These are phyloP conservation scores for Colletotrichum chrysophilum DNA, from an alignment of 2,329 filamentous ascomycete genomes.

Conservation along the genomic window DNA sequence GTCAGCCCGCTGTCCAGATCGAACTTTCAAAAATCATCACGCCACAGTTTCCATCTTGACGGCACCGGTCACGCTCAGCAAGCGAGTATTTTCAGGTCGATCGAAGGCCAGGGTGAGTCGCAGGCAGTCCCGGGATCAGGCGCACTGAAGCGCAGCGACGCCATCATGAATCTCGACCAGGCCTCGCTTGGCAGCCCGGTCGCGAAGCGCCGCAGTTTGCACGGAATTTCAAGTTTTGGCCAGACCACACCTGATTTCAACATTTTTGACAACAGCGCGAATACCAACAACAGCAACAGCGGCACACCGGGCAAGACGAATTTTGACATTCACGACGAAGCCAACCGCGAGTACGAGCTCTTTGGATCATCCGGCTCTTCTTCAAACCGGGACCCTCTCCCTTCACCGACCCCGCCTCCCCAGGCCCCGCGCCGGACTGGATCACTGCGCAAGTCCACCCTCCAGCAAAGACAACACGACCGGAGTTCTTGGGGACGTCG, in stretches of 20 bases:
- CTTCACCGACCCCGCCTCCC: conserved; percentile 52
- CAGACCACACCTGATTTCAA: conserved; percentile 65
- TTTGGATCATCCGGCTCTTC: conserved; percentile 37
- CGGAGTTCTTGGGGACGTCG: conserved; percentile 68
- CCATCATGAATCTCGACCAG: conserved; percentile 86
- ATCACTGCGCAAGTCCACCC: conserved; percentile 83
- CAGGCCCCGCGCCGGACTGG: conserved; percentile 72
- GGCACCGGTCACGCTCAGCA: conserved; percentile 58
- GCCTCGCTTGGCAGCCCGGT: conserved; percentile 82
- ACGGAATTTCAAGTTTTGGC: conserved; percentile 71
- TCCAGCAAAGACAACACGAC: conserved; percentile 82
- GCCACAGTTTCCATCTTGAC: conserved; percentile 64
- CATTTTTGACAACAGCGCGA: conserved; percentile 71
- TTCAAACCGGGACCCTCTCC: conserved; percentile 41
- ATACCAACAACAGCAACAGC: conserved; percentile 45
- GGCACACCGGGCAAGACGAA: conserved; percentile 41
- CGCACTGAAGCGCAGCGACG: conserved; percentile 90
- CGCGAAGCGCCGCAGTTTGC: conserved; percentile 87
- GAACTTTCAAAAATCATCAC: conserved; percentile 52
- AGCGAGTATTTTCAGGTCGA: conserved; percentile 51
- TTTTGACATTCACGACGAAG: conserved; percentile 51
- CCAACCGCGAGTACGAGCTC: conserved; percentile 58
- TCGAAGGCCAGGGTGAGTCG: conserved; percentile 59
- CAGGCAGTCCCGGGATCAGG: conserved; percentile 57
- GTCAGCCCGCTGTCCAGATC: conserved; percentile 48